Conservation (phyloP, 345 rosid genomes). For the Diplotaxis tenuifolia region DNA sequence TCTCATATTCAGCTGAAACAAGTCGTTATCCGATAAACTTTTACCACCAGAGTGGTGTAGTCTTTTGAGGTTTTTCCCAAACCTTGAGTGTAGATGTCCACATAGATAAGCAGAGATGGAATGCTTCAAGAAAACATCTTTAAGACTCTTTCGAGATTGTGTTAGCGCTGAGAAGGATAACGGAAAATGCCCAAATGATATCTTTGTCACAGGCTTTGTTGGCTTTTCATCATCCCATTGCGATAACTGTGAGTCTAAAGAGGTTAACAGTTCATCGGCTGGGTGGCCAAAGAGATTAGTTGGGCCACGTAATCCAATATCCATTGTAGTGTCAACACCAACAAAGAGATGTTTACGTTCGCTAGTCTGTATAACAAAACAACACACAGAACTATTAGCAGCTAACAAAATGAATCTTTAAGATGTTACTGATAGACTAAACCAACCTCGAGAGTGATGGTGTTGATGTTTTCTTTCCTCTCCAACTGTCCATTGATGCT, state of each 20-base stretch:
- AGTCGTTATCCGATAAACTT: conserved; percentile 42
- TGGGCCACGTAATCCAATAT: conserved; percentile 85
- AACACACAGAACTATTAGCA: conserved; percentile 21
- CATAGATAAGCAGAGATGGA: conserved; percentile 82
- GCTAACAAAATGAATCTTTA: background rate
- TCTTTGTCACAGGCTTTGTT: conserved; percentile 63
- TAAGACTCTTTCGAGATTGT: conserved; percentile 56
- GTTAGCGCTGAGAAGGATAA: conserved; percentile 78
- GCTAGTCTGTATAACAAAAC: conserved; percentile 45
- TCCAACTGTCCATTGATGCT: conserved; percentile 75
- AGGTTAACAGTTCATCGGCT: conserved; percentile 61
- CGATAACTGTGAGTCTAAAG: conserved; percentile 62
- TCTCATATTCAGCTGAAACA: conserved; percentile 74
- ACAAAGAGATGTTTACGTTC: conserved; percentile 73
- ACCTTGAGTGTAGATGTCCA: conserved; percentile 83
- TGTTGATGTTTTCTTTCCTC: conserved; percentile 54
- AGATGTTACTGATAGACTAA: background rate
- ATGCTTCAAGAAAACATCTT: conserved; percentile 77
- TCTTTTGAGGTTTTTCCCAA: conserved; percentile 89
- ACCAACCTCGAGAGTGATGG: conserved; percentile 75
- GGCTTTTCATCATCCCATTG: conserved; percentile 63
- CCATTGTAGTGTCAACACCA: conserved; percentile 80
- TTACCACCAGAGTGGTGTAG: conserved; percentile 50
- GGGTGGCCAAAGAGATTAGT: conserved; percentile 97
- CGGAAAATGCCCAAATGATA: conserved; percentile 92